Base-by-base conservation (phyloP, 306 rosid species). In the Pueraria montana region DNA sequence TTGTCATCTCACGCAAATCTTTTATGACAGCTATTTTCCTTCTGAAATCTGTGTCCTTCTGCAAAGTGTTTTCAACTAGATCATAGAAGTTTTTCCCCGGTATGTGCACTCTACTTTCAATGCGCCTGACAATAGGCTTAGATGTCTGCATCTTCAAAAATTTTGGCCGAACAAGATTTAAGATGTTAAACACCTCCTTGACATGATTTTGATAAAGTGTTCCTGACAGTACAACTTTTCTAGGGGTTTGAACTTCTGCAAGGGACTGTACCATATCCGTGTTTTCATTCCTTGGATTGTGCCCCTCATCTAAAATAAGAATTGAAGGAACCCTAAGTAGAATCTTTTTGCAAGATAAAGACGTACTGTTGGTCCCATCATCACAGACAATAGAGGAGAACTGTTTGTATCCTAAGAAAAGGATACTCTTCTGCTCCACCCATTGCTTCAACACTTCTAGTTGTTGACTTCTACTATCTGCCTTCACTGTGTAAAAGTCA, bases 251-350 rank as follows among this genome's bases (percentile, higher is more conserved):
- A 9, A 96, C 90, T 68, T 92, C 91, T 6, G 92, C 89, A 67
- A 96, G 94, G 53, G 98, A 83, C 42, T 92, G 97, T 61, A 93
- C 87, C 67, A 90, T 91, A 53, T 96, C 94, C 17, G 99, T 93
- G 82, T 90, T 84, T 69, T 96, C 99, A 76, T 93, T 96, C 84
- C 98, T 88, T 11, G 99, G 97, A 45, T 89, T 96, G 80, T 96
- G 99, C 10, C 99, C 99, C 88, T 96, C 99, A 9, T 96, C 99
- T 49, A 96, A 83, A 58, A 96, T 90, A n/a, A 96, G 96, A 87
- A 96, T 89, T 0, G 98, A 81, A n/a, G 99, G 98, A 52, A 69
- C 88, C 83, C 80, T 86, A 0, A 96, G 92, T 81, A 96, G 75
- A 83, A 96, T 91, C 30, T 93, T 86, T 74, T 86, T 92, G 79